Conservation (phyloP, 805 yeast genomes). For the Starmerella apis region DNA sequence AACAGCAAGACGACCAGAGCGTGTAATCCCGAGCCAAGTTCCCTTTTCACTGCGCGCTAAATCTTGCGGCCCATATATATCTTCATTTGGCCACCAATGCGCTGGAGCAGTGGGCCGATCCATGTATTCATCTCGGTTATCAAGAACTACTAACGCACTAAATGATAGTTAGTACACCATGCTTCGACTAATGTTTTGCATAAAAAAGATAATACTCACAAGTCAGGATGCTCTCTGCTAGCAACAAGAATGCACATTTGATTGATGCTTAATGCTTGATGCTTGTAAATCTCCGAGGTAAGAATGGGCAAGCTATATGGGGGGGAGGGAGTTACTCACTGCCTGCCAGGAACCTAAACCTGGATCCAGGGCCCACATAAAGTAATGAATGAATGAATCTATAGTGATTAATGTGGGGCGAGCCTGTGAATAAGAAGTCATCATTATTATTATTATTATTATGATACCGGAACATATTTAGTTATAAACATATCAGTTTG, state of each 20-base stretch:
- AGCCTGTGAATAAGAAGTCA: too few species aligned
- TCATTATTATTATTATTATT: too few species aligned
- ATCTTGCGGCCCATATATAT: constrained; percentile 60
- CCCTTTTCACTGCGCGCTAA: constrained; percentile 66
- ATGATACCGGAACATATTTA: too few species aligned
- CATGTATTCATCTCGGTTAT: constrained; percentile 82
- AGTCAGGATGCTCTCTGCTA: constrained; percentile 59
- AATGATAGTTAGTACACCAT: neutral
- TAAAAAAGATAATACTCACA: constrained; percentile 28
- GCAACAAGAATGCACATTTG: constrained; percentile 71
- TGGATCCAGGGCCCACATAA: neutral
- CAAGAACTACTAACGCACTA: constrained; percentile 56
- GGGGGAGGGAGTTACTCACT: neutral
- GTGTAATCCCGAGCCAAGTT: constrained; percentile 78
- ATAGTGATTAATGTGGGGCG: too few species aligned
- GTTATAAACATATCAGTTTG: too few species aligned
- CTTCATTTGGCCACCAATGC: constrained; percentile 33
- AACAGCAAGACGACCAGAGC: constrained; percentile 54
- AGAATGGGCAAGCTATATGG: neutral
- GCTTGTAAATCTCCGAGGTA: neutral
- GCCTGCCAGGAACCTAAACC: constrained; percentile 1
- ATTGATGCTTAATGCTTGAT: neutral
- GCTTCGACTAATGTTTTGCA: too few species aligned
- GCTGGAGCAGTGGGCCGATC: constrained; percentile 62
- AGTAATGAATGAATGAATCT: neutral